A percentile compares a stretch with the other conserved stretches of the same genome.
phyloP scores from a whole-genome alignment of 2,329 filamentous ascomycete genomes.

The Fonsecaea monophora region DNA sequence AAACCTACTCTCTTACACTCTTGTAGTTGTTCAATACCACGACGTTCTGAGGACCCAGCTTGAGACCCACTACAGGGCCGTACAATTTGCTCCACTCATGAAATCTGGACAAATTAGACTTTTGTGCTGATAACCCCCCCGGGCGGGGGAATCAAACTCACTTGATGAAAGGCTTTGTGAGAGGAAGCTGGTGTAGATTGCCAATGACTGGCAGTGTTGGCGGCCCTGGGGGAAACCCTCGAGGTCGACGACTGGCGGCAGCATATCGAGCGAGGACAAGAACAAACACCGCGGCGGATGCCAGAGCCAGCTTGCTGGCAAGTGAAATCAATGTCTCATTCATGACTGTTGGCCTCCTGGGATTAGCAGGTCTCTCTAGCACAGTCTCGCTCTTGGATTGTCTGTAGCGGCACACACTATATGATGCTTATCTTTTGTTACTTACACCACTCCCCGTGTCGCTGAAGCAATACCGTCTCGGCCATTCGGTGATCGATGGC shows the following conservation, averaged over 20 bases:
- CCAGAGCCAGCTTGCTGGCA: not conserved
- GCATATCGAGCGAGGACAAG: not conserved
- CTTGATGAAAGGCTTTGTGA: constrained; percentile 18
- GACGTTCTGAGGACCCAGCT: constrained; percentile 26
- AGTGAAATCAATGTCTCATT: not conserved
- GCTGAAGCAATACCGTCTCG: not conserved
- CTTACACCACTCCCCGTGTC: not conserved
- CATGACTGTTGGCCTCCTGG: not conserved
- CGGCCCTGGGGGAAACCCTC: constrained; percentile 30
- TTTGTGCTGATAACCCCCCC: not conserved
- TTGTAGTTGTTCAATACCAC: constrained; percentile 25
- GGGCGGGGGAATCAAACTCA: not conserved
- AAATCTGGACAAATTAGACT: constrained; percentile 16
- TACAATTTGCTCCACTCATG: constrained; percentile 23
- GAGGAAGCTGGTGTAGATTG: constrained; percentile 29
- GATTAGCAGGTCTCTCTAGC: not conserved
- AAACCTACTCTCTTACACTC: constrained; percentile 21
- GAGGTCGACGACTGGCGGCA: constrained; percentile 25
- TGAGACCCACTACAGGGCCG: constrained; percentile 24
- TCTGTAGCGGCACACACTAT: not conserved
- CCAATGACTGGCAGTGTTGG: constrained; percentile 30
- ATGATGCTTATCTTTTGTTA: not conserved
- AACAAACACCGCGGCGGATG: not conserved
- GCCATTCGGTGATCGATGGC: not conserved
- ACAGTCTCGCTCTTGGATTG: not conserved